A percentile compares a stretch with the other conserved stretches of the same genome.
Evolutionary conservation across 192 early-diverging fungal genomes (phyloP).

Genomic region (Linnemannia hyalina): DNA sequence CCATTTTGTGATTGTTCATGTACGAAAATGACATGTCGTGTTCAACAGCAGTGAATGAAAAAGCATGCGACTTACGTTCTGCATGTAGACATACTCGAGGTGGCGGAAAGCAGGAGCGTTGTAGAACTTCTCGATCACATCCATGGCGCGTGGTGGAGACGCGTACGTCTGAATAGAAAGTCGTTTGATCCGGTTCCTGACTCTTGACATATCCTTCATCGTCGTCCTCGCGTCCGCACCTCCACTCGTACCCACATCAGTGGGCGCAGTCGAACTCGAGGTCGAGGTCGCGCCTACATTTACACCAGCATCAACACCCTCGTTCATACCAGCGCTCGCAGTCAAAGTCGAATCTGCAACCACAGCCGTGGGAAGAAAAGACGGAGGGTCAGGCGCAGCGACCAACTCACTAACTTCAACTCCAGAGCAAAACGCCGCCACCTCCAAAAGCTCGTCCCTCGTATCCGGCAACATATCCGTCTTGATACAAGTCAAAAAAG

Average conservation of each 20-base stretch:
- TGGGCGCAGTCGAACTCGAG: neutral
- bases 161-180: constrained; percentile 4
- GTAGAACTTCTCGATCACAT: neutral
- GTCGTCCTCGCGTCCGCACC: neutral
- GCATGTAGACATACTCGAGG: constrained; percentile 13
- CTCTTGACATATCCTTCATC: neutral
- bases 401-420: neutral
- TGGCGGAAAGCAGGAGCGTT: neutral
- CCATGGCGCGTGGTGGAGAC: neutral
- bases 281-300: neutral
- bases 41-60: neutral
- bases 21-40: neutral
- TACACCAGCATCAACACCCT: no score
- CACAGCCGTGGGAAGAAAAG: neutral
- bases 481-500: constrained; percentile 1
- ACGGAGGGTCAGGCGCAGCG: neutral
- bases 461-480: constrained; percentile 19
- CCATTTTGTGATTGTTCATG: neutral
- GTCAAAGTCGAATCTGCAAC: neutral
- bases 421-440: constrained; percentile 22
- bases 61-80: neutral
- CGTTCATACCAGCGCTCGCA: neutral
- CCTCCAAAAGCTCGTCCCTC: constrained; percentile 2
- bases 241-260: neutral
- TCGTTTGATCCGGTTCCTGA: neutral